These are phyloP conservation scores for Clonostachys solani DNA, from an alignment of 2,329 filamentous ascomycete genomes.

Conservation along the genomic window DNA sequence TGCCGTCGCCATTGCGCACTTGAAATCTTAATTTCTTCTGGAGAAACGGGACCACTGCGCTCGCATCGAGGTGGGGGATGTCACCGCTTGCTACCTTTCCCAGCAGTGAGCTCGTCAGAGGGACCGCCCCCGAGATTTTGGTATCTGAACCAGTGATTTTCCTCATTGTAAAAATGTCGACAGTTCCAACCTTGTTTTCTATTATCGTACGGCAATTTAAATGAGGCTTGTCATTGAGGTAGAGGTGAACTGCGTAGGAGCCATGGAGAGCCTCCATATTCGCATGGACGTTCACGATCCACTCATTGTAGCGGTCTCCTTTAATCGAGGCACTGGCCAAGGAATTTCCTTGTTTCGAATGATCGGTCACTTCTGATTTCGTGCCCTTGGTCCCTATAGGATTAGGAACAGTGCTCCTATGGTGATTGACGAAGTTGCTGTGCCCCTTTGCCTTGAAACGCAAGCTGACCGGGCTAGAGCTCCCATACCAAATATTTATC, in stretches of 20 bases:
- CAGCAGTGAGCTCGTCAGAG: conserved; percentile 44
- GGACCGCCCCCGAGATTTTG: conserved; percentile 43
- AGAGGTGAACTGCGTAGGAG: conserved; percentile 62
- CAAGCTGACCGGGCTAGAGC: conserved; percentile 15
- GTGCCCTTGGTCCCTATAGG: no score
- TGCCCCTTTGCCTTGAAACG: conserved; percentile 2
- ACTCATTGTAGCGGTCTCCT: conserved; percentile 29
- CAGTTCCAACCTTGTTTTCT: conserved; percentile 55
- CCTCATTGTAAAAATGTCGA: conserved; percentile 49
- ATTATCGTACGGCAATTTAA: conserved; percentile 44
- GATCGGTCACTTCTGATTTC: no score
- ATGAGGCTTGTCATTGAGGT: conserved; percentile 53
- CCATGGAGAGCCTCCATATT: conserved; percentile 55
- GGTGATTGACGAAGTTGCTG: conserved; percentile 13
- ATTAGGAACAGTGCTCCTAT: background rate
- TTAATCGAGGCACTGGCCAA: conserved; percentile 22
- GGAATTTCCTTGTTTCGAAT: no score
- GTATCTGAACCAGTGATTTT: conserved; percentile 21
- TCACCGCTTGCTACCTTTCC: conserved; percentile 29
- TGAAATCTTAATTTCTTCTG: conserved; percentile 25
- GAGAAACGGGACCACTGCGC: conserved; percentile 35
- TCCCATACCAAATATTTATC: conserved; percentile 48
- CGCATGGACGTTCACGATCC: conserved; percentile 1
- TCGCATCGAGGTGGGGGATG: conserved; percentile 29
- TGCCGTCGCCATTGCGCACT: conserved; percentile 17